Conservation (phyloP, 176 grass and related monocot species). For the Triticum urartu region DNA sequence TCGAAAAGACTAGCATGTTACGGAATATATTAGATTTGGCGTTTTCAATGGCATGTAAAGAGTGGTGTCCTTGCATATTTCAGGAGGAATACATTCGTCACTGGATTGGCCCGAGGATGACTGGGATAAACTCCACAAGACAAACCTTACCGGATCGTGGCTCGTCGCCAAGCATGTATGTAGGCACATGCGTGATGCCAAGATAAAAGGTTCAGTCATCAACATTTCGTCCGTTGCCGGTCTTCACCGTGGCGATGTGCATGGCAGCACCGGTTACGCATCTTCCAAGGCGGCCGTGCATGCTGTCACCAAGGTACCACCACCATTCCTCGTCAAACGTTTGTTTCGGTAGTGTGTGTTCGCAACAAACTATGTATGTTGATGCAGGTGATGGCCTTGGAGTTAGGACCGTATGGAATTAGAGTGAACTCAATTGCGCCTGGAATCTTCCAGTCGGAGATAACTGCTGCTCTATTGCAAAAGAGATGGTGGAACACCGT, state of each 20-base stretch:
- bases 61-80: neutral
- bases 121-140: constrained; percentile 63
- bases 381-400: constrained; percentile 77
- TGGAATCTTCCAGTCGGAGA: constrained; percentile 87
- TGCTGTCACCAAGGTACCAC: constrained; percentile 59
- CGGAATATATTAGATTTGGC: no score
- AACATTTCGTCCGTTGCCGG: constrained; percentile 78
- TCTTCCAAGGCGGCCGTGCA: constrained; percentile 71
- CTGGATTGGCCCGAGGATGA: constrained; percentile 78
- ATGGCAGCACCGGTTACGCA: constrained; percentile 57
- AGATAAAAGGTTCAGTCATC: constrained; percentile 65
- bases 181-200: constrained; percentile 60
- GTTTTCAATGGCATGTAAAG: neutral
- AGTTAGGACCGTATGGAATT: constrained; percentile 66
- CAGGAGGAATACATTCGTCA: constrained; percentile 67
- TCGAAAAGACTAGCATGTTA: constrained; percentile 2
- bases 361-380: neutral
- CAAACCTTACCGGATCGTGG: constrained; percentile 81
- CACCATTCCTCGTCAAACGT: neutral
- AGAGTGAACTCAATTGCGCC: constrained; percentile 77
- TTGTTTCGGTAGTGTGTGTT: neutral
- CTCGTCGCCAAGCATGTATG: constrained; percentile 79
- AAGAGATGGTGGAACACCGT: constrained; percentile 69
- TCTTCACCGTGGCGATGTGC: constrained; percentile 51
- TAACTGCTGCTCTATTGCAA: constrained; percentile 60